phyloP scores from a whole-genome alignment of 2,329 filamentous ascomycete genomes.

The Apiospora kogelbergensis region DNA sequence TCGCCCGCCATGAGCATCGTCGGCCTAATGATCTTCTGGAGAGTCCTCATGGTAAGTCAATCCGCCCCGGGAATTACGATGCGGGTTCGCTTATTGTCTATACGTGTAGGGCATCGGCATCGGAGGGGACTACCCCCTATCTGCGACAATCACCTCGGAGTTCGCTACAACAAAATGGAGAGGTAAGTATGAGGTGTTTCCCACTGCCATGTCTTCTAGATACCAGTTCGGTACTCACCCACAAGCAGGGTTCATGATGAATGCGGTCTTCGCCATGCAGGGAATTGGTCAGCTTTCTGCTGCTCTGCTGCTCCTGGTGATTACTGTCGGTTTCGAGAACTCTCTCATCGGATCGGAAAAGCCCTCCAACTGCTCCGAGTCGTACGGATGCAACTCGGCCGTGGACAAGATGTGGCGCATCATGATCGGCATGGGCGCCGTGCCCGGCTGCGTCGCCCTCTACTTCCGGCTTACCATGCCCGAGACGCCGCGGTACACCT shows the following conservation, averaged over 20 bases:
- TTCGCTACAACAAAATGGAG: conserved; percentile 80
- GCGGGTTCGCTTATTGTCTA: not conserved
- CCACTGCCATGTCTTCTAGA: not conserved
- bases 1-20: conserved; percentile 61
- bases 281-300: conserved; percentile 74
- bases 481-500: conserved; percentile 69
- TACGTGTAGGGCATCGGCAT: conserved; percentile 51
- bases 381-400: conserved; percentile 51
- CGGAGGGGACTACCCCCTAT: conserved; percentile 75
- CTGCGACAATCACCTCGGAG: conserved; percentile 78
- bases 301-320: conserved; percentile 70
- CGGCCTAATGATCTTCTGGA: conserved; percentile 72
- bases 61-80: too few species aligned
- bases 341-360: conserved; percentile 56
- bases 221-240: not conserved
- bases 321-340: conserved; percentile 40
- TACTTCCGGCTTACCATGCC: conserved; percentile 77
- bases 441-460: conserved; percentile 74
- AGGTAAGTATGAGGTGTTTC: conserved; percentile 11
- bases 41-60: conserved; percentile 61
- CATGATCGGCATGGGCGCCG: conserved; percentile 71
- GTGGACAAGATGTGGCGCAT: conserved; percentile 83
- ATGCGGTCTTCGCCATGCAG: conserved; percentile 80
- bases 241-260: conserved; percentile 71
- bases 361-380: conserved; percentile 49